Evolutionary conservation across 2,329 filamentous ascomycete genomes (phyloP).

Genomic region (Cladosporium cucumerinum): DNA sequence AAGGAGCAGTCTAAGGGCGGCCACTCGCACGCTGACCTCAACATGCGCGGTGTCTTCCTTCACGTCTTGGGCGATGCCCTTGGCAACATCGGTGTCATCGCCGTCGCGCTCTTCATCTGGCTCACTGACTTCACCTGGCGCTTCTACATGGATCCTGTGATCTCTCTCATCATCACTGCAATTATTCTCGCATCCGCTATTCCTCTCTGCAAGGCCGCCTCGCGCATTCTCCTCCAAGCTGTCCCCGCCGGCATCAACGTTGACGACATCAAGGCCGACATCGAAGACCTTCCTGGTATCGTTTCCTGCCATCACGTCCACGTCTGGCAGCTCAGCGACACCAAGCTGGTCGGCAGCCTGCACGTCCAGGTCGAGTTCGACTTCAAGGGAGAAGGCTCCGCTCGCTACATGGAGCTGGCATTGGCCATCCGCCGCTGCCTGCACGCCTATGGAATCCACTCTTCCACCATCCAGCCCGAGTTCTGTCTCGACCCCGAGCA

Average conservation of each 20-base stretch:
- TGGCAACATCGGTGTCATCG: conserved; percentile 82
- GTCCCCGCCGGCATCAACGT: conserved; percentile 85
- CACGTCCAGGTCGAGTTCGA: conserved; percentile 91
- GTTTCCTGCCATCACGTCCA: conserved; percentile 92
- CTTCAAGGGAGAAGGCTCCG: conserved; percentile 73
- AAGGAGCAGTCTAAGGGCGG: conserved; percentile 56
- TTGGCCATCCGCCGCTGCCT: conserved; percentile 80
- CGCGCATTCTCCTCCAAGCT: conserved; percentile 88
- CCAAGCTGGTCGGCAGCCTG: conserved; percentile 87
- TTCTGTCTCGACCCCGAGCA: conserved; percentile 52
- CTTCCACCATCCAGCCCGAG: conserved; percentile 94
- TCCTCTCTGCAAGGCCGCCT: conserved; percentile 73
- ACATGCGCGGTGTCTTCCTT: conserved; percentile 77
- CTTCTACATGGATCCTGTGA: conserved; percentile 84
- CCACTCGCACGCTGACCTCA: conserved; percentile 83
- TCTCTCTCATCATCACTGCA: conserved; percentile 89
- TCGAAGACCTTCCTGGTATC: conserved; percentile 78
- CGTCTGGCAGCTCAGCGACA: conserved; percentile 95
- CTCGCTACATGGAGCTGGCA: conserved; percentile 86
- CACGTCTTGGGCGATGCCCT: conserved; percentile 77
- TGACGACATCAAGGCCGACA: conserved; percentile 88
- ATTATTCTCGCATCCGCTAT: conserved; percentile 70
- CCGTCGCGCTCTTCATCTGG: conserved; percentile 85
- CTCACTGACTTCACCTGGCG: conserved; percentile 76
- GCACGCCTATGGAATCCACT: conserved; percentile 94